Conservation (phyloP, 228 moss, liverwort and hornwort genomes). For the Sphagnum magellanicum region DNA sequence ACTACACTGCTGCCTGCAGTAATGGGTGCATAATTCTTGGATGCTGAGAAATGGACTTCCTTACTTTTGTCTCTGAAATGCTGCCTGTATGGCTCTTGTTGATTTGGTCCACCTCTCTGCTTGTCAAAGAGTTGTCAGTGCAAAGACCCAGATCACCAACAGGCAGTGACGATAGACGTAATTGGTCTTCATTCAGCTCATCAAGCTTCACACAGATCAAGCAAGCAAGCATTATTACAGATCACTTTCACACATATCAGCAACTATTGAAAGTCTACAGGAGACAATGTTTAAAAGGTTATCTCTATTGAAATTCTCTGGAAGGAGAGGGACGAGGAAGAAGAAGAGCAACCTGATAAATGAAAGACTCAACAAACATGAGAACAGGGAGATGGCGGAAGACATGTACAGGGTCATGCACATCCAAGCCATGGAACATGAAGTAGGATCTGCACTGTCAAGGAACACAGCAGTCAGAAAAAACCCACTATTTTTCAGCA, state of each 20-base stretch:
- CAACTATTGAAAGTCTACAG: too few species aligned
- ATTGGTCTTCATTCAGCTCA: slow-evolving; percentile 73
- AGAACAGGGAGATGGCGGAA: slow-evolving; percentile 79
- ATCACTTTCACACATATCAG: background rate
- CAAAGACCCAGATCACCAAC: too few species aligned
- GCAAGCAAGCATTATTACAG: background rate
- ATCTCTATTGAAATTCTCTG: background rate
- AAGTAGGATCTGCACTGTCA: slow-evolving; percentile 96
- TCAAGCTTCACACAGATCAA: slow-evolving; percentile 40
- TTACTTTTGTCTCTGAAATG: too few species aligned
- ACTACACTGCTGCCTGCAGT: too few species aligned
- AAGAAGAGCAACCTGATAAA: slow-evolving; percentile 57
- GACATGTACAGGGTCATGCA: slow-evolving; percentile 48
- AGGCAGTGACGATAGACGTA: slow-evolving; percentile 10
- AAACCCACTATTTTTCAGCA: background rate
- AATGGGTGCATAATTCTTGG: too few species aligned
- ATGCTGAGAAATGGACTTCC: too few species aligned
- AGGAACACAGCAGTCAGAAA: background rate
- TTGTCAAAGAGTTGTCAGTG: too few species aligned
- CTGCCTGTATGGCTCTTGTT: too few species aligned
- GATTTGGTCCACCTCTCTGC: too few species aligned
- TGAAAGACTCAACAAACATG: slow-evolving; percentile 70
- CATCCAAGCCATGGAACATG: slow-evolving; percentile 89
- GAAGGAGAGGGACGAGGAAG: background rate
- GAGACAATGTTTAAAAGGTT: too few species aligned